Evolutionary conservation across 2,329 filamentous ascomycete genomes (phyloP).

Genomic region (Cladosporium sp.): DNA sequence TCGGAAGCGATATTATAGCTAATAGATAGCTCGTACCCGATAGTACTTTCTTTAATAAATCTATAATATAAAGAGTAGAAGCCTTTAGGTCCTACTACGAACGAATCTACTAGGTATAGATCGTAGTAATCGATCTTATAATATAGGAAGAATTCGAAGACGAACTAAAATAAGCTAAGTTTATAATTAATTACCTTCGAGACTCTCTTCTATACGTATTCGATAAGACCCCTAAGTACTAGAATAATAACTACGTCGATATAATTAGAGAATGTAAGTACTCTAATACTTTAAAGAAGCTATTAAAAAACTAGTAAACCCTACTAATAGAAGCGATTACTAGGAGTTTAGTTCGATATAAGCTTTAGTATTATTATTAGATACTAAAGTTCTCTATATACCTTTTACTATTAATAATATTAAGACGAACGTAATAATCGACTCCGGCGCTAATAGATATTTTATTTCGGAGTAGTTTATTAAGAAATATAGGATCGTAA

Average conservation of each 20-base stretch:
- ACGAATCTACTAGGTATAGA: conserved; percentile 3
- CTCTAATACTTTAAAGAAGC: neutral
- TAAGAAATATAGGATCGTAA: conserved; percentile 11
- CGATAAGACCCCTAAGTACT: neutral
- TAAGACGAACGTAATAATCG: conserved; percentile 11
- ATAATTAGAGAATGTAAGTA: neutral
- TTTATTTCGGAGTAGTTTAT: conserved; percentile 14
- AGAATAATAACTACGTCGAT: neutral
- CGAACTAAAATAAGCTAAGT: neutral
- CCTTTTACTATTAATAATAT: conserved; percentile 6
- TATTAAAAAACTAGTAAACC: conserved; percentile 13
- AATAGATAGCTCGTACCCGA: conserved; percentile 11
- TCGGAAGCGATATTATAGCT: conserved; percentile 12
- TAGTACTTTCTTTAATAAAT: conserved; percentile 7
- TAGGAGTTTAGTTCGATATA: conserved; percentile 7
- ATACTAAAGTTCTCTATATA: conserved; percentile 7
- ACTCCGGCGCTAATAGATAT: conserved; percentile 15
- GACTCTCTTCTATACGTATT: neutral
- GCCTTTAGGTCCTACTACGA: conserved; percentile 3
- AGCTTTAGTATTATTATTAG: neutral
- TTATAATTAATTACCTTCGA: neutral
- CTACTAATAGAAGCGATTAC: conserved; percentile 6
- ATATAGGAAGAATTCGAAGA: neutral
- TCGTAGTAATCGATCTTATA: neutral
- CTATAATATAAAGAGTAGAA: conserved; percentile 3